Conservation (phyloP, 2,329 filamentous ascomycete species). For the Corinectria fuckeliana region DNA sequence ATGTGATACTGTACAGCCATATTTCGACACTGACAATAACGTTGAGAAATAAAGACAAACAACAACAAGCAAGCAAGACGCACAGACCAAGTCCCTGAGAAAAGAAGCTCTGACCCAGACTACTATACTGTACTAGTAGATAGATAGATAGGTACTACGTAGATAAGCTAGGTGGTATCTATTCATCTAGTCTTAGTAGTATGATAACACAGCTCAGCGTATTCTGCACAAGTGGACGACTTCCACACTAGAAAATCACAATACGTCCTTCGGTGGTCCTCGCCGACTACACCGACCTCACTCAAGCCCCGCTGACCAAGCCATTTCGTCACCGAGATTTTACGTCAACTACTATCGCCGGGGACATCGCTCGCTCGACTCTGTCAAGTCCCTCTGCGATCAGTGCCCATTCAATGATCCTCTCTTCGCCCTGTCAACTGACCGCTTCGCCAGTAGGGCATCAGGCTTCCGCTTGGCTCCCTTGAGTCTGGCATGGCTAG, state of each 20-base stretch:
- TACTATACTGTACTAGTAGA: too few relatives aligned
- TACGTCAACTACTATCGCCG: background rate
- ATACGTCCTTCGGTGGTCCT: background rate
- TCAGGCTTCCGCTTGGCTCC: background rate
- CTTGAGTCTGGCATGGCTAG: background rate
- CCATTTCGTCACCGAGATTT: background rate
- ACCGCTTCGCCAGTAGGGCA: background rate
- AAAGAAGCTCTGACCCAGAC: background rate
- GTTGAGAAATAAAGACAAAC: background rate
- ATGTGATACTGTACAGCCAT: background rate
- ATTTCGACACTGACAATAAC: background rate
- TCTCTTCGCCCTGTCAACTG: background rate
- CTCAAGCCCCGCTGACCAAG: background rate
- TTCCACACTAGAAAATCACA: too few relatives aligned
- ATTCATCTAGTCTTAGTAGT: too few relatives aligned
- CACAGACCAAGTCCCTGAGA: background rate
- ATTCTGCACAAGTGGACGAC: too few relatives aligned
- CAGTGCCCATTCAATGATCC: background rate
- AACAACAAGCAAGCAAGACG: background rate
- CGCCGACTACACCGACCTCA: background rate
- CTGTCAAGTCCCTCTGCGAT: background rate
- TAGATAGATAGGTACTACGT: too few relatives aligned
- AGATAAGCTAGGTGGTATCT: too few relatives aligned
- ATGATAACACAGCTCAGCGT: too few relatives aligned
- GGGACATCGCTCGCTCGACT: background rate